Evolutionary conservation across 345 rosid genomes (phyloP), one percentile per base, ranked within the genome.

Genomic region (Nephelium lappaceum): DNA sequence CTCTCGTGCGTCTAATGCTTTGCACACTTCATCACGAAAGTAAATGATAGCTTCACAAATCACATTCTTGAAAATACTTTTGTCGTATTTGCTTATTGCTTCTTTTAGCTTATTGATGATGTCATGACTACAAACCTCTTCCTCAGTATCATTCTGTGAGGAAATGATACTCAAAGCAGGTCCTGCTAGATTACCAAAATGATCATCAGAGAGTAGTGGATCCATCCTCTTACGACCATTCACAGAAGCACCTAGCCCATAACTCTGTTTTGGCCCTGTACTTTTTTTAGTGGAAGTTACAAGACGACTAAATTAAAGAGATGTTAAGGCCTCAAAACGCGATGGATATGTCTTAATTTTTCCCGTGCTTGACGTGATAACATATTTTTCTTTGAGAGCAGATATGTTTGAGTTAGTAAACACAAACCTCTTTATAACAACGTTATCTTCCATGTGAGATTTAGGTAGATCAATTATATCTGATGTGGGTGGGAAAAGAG

Each of bases 291-390:
- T 77, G 3, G 86, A 72, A n/a, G 84, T 83, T 72, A 62, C 72
- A 72, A 78, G 81, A 5, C 90, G 84, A 31, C 69, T 83, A 87
- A 85, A 86, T 53, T 86, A 77, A 53, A 89, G 84, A 27, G 75
- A 73, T 0, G 89, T 81, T 55, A 89, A 77, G 18, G 87, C 86
- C 67, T 89, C 87, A 8, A 86, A 53, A 0, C 89, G 82, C 4
- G 88, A 78, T 0, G 87, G 77, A 0, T 72, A 78, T 11, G 36
- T 65, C 21, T 43, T 70, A 9, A 61, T 25, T 7, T 67, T 64
- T 39, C 39, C 62, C 1, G 23, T 1, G 61, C 63, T 18, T 58
- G 63, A 19, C 12, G 14, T 58, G n/a, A 1, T 25, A 12, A 67
- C 31, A 16, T 65, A 87, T 67, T 69, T 83, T 8, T 78, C n/a